A percentile compares a stretch with the other conserved stretches of the same genome.
These are phyloP conservation scores for Biscutella laevigata DNA, from an alignment of 441 rosid genomes.

Conservation along the genomic window DNA sequence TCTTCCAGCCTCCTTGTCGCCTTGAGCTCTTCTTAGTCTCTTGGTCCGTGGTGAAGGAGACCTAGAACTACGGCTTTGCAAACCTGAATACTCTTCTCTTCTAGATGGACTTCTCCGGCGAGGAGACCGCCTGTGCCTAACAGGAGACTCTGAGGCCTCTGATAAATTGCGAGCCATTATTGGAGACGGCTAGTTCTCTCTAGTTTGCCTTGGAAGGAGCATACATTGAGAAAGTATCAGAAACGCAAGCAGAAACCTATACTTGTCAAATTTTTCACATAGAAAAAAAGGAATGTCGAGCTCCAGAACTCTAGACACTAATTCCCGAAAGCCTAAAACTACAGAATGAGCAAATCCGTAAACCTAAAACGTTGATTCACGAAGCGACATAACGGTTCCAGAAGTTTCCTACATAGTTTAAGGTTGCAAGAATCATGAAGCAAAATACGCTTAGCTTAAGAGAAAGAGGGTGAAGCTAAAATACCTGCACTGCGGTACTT, in stretches of 20 bases:
- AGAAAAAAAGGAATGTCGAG: background rate
- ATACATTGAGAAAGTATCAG: conserved; percentile 11
- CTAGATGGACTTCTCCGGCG: no score
- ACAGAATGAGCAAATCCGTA: conserved; percentile 4
- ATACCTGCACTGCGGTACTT: conserved; percentile 19
- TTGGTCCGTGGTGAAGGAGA: conserved; percentile 48
- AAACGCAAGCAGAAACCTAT: conserved; percentile 3
- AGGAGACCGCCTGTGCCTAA: no score
- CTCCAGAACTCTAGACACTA: background rate
- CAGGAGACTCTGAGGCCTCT: no score
- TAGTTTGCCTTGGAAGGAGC: background rate
- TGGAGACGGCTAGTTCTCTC: background rate
- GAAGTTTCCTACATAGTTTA: background rate
- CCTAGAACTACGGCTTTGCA: conserved; percentile 26
- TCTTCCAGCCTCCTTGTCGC: conserved; percentile 27
- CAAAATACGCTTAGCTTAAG: background rate
- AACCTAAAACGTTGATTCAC: background rate
- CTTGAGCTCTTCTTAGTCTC: conserved; percentile 37
- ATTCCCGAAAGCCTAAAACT: background rate
- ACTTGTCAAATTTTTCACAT: background rate
- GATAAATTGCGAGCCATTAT: conserved; percentile 63
- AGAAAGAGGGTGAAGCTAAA: background rate
- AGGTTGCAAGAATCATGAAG: background rate
- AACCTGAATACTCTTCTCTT: no score
- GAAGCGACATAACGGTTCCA: background rate